Conservation (phyloP, 2,329 filamentous ascomycete species). For the Colletotrichum sp. region DNA sequence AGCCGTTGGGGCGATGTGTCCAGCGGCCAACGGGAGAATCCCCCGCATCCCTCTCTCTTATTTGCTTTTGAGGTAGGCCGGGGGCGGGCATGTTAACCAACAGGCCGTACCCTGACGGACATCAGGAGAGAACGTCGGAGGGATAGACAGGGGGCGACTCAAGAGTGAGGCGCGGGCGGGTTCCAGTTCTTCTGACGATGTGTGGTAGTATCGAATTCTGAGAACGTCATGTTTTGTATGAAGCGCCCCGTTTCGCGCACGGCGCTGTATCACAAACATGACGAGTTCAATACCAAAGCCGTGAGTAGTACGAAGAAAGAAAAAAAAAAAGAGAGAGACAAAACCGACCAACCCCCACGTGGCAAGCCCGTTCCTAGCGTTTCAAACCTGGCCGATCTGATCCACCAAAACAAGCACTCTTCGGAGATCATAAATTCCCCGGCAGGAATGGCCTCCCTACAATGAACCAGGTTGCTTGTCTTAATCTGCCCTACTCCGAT, state of each 20-base stretch:
- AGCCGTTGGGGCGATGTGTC: not conserved
- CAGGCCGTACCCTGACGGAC: not conserved
- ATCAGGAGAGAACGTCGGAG: not conserved
- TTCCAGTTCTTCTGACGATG: not conserved
- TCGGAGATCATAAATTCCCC: not conserved
- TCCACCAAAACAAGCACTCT: not conserved
- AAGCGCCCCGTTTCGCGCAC: slow-evolving; percentile 5
- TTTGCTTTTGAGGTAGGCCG: not conserved
- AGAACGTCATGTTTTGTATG: not conserved
- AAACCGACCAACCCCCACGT: not conserved
- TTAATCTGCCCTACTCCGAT: not conserved
- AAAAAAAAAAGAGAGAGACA: not conserved
- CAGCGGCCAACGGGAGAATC: slow-evolving; percentile 7
- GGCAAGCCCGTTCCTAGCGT: not conserved
- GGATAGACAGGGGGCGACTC: not conserved
- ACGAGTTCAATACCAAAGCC: not conserved
- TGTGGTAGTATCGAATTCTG: not conserved
- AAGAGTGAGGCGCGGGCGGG: not conserved
- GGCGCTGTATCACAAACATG: not conserved
- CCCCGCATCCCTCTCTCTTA: not conserved
- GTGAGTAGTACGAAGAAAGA: not conserved
- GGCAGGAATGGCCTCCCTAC: not conserved
- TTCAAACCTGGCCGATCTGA: not conserved
- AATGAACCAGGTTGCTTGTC: not conserved
- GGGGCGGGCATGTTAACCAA: not conserved